Evolutionary conservation across 1,139 yeast genomes (phyloP).

Genomic region (Kodamaea sp.): DNA sequence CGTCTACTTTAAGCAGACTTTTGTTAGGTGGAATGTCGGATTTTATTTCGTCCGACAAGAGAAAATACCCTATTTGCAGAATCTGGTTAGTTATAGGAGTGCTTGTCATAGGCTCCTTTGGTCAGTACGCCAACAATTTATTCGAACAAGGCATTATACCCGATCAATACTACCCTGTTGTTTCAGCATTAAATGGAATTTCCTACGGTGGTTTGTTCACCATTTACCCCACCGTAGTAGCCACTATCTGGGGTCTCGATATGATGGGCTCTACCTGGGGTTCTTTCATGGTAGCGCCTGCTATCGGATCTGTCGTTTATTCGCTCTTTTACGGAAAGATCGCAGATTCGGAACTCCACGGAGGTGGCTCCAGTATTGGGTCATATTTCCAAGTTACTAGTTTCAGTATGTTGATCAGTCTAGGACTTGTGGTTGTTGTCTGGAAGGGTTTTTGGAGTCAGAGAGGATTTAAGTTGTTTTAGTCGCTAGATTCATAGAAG

Average conservation of each 20-base stretch:
- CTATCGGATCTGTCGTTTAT: conserved; percentile 72
- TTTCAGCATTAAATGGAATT: conserved; percentile 63
- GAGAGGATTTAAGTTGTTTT: conserved; percentile 26
- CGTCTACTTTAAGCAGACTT: conserved; percentile 51
- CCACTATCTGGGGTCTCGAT: conserved; percentile 86
- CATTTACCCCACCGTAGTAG: conserved; percentile 77
- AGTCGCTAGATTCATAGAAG: too few species aligned
- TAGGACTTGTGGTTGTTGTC: conserved; percentile 27
- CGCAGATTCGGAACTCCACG: conserved; percentile 45
- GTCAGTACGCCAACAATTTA: conserved; percentile 31
- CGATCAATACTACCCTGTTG: conserved; percentile 26
- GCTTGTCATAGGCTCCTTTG: conserved; percentile 44
- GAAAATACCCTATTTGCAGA: conserved; percentile 33
- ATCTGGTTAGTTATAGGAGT: conserved; percentile 47
- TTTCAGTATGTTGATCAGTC: conserved; percentile 32
- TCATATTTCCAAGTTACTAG: conserved; percentile 38
- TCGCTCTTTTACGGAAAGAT: conserved; percentile 72
- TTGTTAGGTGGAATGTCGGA: conserved; percentile 70
- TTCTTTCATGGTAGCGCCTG: conserved; percentile 86
- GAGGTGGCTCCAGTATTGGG: conserved; percentile 26
- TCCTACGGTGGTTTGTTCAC: conserved; percentile 87
- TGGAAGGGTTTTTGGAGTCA: conserved; percentile 40
- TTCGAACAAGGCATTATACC: neutral
- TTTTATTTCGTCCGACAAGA: conserved; percentile 32
- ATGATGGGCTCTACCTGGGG: conserved; percentile 96